These are phyloP conservation scores for Venturia oleaginea DNA, from an alignment of 2,329 filamentous ascomycete species.

Conservation along the genomic window DNA sequence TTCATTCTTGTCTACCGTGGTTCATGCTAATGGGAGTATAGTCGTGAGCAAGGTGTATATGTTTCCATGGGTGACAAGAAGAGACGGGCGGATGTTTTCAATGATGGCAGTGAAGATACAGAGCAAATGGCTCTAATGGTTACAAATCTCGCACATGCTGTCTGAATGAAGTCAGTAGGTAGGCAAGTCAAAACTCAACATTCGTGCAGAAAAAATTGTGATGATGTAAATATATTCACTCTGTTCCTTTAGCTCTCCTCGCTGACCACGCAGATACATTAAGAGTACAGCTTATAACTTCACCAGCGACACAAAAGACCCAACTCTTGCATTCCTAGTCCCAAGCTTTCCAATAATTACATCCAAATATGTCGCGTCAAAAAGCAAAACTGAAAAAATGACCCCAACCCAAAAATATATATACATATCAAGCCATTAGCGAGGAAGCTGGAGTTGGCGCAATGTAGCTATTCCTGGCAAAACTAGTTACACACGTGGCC, in stretches of 20 bases:
- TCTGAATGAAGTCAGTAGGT: background rate
- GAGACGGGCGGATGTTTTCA: background rate
- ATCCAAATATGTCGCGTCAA: background rate
- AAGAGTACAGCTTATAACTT: background rate
- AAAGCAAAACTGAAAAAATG: background rate
- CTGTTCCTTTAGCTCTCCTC: background rate
- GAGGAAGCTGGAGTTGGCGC: background rate
- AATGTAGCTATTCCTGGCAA: background rate
- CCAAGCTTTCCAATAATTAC: background rate
- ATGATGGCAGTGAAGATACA: background rate
- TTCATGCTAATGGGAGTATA: background rate
- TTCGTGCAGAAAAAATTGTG: background rate
- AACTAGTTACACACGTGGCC: background rate
- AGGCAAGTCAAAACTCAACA: background rate
- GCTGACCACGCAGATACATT: background rate
- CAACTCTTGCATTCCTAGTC: background rate
- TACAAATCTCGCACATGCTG: background rate
- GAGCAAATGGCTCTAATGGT: conserved; percentile 12
- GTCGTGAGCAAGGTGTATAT: conserved; percentile 1
- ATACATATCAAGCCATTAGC: background rate
- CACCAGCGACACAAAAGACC: background rate
- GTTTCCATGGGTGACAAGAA: background rate
- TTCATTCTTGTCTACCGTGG: background rate
- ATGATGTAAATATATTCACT: background rate
- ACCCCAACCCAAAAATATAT: background rate